These are phyloP conservation scores for Tolypocladium nubicola DNA, from an alignment of 2,329 filamentous ascomycete genomes.

Conservation along the genomic window DNA sequence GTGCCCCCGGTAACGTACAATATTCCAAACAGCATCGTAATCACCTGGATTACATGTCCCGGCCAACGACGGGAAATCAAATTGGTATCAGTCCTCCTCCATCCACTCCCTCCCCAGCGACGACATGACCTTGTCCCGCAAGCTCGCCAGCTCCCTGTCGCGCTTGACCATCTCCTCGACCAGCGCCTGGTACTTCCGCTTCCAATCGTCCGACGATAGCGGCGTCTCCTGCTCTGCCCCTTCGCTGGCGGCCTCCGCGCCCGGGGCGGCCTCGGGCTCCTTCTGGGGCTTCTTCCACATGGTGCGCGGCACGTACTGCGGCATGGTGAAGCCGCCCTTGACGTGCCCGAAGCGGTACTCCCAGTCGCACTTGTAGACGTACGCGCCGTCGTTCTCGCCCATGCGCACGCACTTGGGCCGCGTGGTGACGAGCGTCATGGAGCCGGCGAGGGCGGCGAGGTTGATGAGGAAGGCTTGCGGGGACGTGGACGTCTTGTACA, in stretches of 20 bases:
- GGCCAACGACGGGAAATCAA: neutral
- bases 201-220: constrained; percentile 33
- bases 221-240: neutral
- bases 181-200: constrained; percentile 43
- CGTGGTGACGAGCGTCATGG: constrained; percentile 35
- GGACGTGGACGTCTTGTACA: constrained; percentile 37
- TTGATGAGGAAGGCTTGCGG: constrained; percentile 50
- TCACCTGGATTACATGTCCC: neutral
- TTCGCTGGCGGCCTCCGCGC: neutral
- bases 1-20: neutral
- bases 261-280: neutral
- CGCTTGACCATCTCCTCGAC: constrained; percentile 48
- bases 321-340: constrained; percentile 41
- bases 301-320: constrained; percentile 32
- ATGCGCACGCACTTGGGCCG: constrained; percentile 30
- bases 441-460: constrained; percentile 45
- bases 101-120: constrained; percentile 14
- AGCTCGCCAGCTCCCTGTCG: constrained; percentile 38
- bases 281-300: constrained; percentile 27
- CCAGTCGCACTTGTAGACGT: constrained; percentile 43
- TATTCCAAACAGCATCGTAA: neutral
- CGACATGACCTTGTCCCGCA: constrained; percentile 33
- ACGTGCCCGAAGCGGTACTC: constrained; percentile 44
- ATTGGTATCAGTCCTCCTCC: constrained; percentile 6
- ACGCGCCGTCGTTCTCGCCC: constrained; percentile 28